Evolutionary conservation across 331 rosid genomes (phyloP).

Genomic region (Quercus phellos): DNA sequence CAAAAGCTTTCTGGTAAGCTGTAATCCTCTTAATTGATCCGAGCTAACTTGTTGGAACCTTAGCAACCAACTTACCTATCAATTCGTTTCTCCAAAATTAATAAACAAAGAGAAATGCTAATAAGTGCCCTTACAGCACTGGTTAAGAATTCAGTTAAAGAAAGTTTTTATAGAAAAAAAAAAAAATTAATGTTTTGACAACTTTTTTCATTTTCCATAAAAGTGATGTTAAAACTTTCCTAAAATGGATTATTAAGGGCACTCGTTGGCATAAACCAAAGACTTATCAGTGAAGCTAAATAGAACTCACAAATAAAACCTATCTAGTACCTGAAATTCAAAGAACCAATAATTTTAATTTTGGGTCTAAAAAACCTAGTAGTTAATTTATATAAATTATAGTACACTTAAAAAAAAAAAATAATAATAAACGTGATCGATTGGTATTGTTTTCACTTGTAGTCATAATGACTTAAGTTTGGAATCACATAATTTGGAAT

Average conservation of each 20-base stretch:
- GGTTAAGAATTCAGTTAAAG: no score
- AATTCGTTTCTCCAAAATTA: not conserved
- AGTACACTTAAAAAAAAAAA: not conserved
- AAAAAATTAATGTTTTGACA: no score
- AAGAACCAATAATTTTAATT: not conserved
- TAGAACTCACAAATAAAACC: fast-evolving
- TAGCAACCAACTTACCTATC: constrained; percentile 18
- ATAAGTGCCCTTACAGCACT: no score
- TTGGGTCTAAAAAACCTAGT: not conserved
- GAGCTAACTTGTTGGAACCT: constrained; percentile 24
- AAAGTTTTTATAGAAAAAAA: no score
- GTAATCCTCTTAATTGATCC: not conserved
- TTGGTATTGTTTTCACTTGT: not conserved
- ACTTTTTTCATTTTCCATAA: no score
- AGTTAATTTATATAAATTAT: not conserved
- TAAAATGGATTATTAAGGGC: no score
- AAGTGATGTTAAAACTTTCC: no score
- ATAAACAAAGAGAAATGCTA: no score
- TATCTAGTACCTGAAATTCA: constrained; percentile 12
- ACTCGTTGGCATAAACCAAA: no score
- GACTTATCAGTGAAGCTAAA: no score
- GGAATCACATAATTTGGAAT: not conserved
- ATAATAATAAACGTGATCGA: not conserved
- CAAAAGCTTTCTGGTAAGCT: not conserved
- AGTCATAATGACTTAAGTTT: not conserved